Evolutionary conservation across 2,329 filamentous ascomycete species (phyloP).

Genomic region (Sporothrix inflata): DNA sequence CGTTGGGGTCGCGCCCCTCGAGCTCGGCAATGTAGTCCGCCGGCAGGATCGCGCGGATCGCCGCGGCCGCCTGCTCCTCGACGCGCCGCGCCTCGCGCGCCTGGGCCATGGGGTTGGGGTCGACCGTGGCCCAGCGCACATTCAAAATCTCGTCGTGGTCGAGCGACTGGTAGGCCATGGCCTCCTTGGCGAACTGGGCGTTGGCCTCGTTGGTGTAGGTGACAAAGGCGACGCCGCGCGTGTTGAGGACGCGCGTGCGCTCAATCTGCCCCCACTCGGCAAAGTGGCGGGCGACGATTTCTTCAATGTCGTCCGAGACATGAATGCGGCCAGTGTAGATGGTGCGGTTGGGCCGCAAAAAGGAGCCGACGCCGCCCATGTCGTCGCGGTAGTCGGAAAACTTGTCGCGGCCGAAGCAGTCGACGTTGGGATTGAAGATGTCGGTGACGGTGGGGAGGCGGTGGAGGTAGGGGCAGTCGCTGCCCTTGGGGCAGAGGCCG

Average conservation of each 20-base stretch:
- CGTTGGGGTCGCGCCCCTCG: conserved; percentile 85
- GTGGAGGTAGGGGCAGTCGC: conserved; percentile 94
- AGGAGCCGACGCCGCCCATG: conserved; percentile 95
- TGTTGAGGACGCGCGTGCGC: conserved; percentile 83
- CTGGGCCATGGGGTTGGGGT: conserved; percentile 93
- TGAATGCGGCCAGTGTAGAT: conserved; percentile 93
- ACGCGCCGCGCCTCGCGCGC: conserved; percentile 86
- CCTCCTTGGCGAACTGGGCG: conserved; percentile 87
- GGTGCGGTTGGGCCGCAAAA: conserved; percentile 91
- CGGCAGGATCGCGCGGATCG: conserved; percentile 83
- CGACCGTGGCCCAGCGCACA: conserved; percentile 94
- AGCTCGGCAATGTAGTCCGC: conserved; percentile 92
- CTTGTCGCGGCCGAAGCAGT: conserved; percentile 94
- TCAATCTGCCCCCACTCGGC: conserved; percentile 96
- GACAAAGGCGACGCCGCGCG: conserved; percentile 88
- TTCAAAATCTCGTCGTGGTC: conserved; percentile 94
- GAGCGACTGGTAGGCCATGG: conserved; percentile 91
- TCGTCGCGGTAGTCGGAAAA: conserved; percentile 92
- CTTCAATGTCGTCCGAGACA: conserved; percentile 95
- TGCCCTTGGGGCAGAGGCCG: conserved; percentile 76
- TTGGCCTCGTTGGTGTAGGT: conserved; percentile 92
- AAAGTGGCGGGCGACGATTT: conserved; percentile 92
- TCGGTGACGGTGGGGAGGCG: conserved; percentile 84
- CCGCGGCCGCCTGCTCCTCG: conserved; percentile 95
- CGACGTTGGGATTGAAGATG: conserved; percentile 89